Evolutionary conservation across 2,329 filamentous ascomycete species (phyloP).

Genomic region (Fusarium secorum): DNA sequence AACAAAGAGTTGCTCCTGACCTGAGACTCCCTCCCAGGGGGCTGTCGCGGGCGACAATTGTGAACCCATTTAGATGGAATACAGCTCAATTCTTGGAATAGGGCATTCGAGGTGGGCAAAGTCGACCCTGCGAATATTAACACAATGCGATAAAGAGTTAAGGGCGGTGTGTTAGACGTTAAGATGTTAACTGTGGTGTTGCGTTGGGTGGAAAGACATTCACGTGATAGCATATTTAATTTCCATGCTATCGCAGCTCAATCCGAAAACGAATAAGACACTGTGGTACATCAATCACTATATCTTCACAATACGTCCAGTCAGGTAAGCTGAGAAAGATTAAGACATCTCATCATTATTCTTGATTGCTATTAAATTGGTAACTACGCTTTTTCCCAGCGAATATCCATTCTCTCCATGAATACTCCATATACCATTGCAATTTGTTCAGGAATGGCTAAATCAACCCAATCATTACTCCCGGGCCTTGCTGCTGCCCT

Average conservation of each 20-base stretch:
- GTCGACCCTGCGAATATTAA: neutral
- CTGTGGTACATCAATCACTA: neutral
- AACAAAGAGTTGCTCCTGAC: constrained; percentile 64
- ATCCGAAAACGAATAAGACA: constrained; percentile 33
- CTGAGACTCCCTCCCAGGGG: constrained; percentile 49
- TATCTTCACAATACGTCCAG: neutral
- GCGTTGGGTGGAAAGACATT: neutral
- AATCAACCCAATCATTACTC: constrained; percentile 38
- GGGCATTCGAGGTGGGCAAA: neutral
- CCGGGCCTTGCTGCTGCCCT: constrained; percentile 56
- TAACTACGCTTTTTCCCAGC: constrained; percentile 1
- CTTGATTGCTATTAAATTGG: constrained; percentile 29
- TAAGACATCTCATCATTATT: constrained; percentile 20
- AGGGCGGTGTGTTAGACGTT: constrained; percentile 13
- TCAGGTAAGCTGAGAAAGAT: neutral
- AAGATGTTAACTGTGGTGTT: neutral
- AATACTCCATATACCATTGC: constrained; percentile 20
- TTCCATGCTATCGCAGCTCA: neutral
- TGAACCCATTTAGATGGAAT: constrained; percentile 25
- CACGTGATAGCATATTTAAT: constrained; percentile 32
- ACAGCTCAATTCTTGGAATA: neutral
- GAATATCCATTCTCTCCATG: constrained; percentile 17
- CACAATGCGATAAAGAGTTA: neutral
- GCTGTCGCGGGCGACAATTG: constrained; percentile 32
- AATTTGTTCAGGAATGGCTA: constrained; percentile 19